These are phyloP conservation scores for Yamadazyma kanchanaburiensis DNA, from an alignment of 1,139 yeast genomes.

Conservation along the genomic window DNA sequence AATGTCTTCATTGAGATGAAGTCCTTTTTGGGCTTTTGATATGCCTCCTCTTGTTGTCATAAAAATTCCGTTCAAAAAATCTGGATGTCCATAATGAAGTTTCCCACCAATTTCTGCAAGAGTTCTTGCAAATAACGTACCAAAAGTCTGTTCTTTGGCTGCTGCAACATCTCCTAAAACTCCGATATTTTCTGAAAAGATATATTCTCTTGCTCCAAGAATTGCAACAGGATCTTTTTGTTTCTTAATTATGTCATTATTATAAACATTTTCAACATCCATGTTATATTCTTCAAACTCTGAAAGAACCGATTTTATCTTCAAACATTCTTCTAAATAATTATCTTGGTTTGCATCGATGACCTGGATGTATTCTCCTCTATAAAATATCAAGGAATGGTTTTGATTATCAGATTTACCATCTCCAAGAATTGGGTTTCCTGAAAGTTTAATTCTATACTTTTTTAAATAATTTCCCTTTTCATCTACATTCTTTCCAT, in stretches of 20 bases:
- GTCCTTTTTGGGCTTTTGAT: conserved; percentile 83
- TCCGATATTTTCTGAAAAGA: conserved; percentile 83
- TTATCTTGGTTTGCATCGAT: conserved; percentile 89
- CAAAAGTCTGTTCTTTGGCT: conserved; percentile 90
- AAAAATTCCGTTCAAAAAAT: conserved; percentile 75
- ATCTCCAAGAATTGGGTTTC: conserved; percentile 86
- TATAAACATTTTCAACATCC: conserved; percentile 37
- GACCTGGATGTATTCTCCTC: conserved; percentile 87
- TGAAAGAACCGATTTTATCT: conserved; percentile 70
- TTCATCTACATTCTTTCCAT: conserved; percentile 38
- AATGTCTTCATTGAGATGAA: conserved; percentile 85
- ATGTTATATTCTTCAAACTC: conserved; percentile 68
- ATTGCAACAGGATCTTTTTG: conserved; percentile 55
- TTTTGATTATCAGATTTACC: conserved; percentile 90
- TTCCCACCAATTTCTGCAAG: conserved; percentile 85
- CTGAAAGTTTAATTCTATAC: conserved; percentile 63
- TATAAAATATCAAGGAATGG: conserved; percentile 67
- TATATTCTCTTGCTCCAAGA: conserved; percentile 84
- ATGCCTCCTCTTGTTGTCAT: conserved; percentile 92
- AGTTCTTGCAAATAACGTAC: conserved; percentile 84
- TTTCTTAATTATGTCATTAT: conserved; percentile 32
- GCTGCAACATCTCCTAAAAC: conserved; percentile 91
- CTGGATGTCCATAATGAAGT: conserved; percentile 91
- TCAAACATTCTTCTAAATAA: conserved; percentile 79
- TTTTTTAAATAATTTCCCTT: conserved; percentile 44